These are phyloP conservation scores for Anthracocystis panici-leucophaei DNA, from an alignment of 1,284 basidiomycete species.

Conservation along the genomic window DNA sequence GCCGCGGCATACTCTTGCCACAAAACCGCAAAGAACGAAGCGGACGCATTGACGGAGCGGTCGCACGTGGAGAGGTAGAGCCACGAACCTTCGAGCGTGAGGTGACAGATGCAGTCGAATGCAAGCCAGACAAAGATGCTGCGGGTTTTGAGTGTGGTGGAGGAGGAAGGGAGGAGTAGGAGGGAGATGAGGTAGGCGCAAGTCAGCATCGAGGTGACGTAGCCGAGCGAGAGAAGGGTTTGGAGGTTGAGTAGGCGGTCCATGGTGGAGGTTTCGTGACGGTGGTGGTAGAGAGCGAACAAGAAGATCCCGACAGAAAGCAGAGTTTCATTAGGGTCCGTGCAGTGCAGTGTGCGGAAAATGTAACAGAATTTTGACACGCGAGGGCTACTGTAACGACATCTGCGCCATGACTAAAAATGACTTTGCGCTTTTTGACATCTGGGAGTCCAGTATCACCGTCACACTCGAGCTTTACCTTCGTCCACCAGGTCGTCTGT, in stretches of 20 bases:
- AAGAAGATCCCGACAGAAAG: background rate
- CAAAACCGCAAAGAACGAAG: constrained; percentile 55
- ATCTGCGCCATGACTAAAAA: background rate
- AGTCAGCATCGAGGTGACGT: constrained; percentile 42
- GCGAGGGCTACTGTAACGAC: background rate
- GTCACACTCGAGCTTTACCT: background rate
- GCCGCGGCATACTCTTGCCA: constrained; percentile 66
- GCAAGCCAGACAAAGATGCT: constrained; percentile 60
- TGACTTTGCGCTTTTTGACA: background rate
- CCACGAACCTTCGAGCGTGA: constrained; percentile 62
- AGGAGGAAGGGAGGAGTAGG: constrained; percentile 22
- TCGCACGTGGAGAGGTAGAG: constrained; percentile 52
- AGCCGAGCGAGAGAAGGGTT: constrained; percentile 49
- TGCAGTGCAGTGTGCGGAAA: constrained; percentile 2
- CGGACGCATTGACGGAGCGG: constrained; percentile 47
- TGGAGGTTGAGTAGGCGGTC: constrained; percentile 46
- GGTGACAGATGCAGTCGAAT: constrained; percentile 63
- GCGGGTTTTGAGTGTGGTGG: constrained; percentile 27
- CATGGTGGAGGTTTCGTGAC: constrained; percentile 15
- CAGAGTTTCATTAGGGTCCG: constrained; percentile 9
- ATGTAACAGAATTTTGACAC: background rate
- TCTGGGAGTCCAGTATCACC: background rate
- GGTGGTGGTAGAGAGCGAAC: constrained; percentile 5
- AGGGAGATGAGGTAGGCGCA: constrained; percentile 28
- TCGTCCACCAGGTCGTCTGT: too few species aligned